Conservation (phyloP, 805 yeast genomes). For the Starmerella bombicola region DNA sequence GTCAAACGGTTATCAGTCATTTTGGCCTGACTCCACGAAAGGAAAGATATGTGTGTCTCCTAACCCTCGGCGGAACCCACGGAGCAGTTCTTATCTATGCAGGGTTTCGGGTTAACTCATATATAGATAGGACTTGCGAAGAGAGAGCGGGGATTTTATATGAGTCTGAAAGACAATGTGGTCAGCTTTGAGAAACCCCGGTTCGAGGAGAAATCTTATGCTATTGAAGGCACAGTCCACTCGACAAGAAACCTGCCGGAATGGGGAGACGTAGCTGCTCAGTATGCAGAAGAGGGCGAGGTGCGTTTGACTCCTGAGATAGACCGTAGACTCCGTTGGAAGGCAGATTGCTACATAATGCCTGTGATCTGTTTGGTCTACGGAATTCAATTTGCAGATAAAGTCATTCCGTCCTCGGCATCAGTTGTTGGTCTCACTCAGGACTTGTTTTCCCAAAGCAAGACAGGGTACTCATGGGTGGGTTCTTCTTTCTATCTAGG, state of each 20-base stretch:
- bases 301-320: constrained; percentile 23
- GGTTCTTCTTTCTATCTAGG: constrained; percentile 51
- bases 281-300: constrained; percentile 3
- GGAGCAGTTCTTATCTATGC: too few relatives aligned
- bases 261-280: constrained; percentile 3
- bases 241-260: neutral
- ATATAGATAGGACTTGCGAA: too few relatives aligned
- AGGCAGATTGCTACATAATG: constrained; percentile 10
- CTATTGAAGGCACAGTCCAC: too few relatives aligned
- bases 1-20: too few relatives aligned
- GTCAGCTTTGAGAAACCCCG: too few relatives aligned
- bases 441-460: constrained; percentile 4
- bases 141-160: too few relatives aligned
- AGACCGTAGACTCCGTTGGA: constrained; percentile 6
- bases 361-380: constrained; percentile 8
- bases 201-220: too few relatives aligned
- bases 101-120: too few relatives aligned
- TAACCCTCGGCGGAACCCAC: too few relatives aligned
- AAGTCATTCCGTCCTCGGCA: constrained; percentile 7
- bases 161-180: too few relatives aligned
- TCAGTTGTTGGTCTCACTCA: neutral
- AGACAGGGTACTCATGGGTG: constrained; percentile 31
- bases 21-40: too few relatives aligned
- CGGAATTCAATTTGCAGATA: constrained; percentile 16
- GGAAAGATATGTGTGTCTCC: too few relatives aligned